Conservation (phyloP, 2,329 filamentous ascomycete genomes). For the Calonectria pteridis region DNA sequence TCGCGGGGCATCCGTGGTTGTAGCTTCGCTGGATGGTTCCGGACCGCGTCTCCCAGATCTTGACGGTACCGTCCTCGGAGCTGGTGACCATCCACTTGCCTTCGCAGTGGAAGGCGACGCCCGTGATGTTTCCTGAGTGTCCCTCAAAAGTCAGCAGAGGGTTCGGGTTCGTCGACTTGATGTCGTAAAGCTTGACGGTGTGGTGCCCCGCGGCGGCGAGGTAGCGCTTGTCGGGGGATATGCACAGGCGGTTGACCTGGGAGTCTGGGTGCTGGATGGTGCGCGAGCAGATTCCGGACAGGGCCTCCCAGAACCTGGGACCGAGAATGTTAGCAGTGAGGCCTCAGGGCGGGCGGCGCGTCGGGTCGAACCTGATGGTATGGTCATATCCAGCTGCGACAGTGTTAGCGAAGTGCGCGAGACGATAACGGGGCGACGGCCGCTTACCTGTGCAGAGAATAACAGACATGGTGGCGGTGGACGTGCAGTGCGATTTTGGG, state of each 20-base stretch:
- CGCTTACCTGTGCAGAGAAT: constrained; percentile 71
- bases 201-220: constrained; percentile 85
- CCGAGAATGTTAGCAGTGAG: constrained; percentile 29
- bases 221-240: constrained; percentile 97
- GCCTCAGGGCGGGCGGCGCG: constrained; percentile 16
- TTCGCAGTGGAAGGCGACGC: constrained; percentile 97
- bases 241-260: constrained; percentile 97
- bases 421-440: neutral
- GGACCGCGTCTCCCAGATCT: constrained; percentile 94
- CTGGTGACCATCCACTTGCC: constrained; percentile 99
- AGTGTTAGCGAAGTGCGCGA: constrained; percentile 35
- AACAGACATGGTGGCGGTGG: constrained; percentile 64
- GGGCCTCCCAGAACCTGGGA: constrained; percentile 93
- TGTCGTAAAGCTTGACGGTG: constrained; percentile 97
- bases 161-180: constrained; percentile 97
- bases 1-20: constrained; percentile 87
- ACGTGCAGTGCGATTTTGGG: constrained; percentile 28
- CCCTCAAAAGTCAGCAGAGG: constrained; percentile 95
- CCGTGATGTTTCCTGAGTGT: constrained; percentile 95
- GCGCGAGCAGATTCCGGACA: constrained; percentile 96
- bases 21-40: constrained; percentile 94
- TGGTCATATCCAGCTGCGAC: constrained; percentile 70
- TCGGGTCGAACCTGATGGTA: constrained; percentile 65
- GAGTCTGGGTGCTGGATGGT: constrained; percentile 99
- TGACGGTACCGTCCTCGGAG: constrained; percentile 95